Base-by-base conservation (phyloP, 768 basidiomycete genomes). In the Serendipita sp. region DNA sequence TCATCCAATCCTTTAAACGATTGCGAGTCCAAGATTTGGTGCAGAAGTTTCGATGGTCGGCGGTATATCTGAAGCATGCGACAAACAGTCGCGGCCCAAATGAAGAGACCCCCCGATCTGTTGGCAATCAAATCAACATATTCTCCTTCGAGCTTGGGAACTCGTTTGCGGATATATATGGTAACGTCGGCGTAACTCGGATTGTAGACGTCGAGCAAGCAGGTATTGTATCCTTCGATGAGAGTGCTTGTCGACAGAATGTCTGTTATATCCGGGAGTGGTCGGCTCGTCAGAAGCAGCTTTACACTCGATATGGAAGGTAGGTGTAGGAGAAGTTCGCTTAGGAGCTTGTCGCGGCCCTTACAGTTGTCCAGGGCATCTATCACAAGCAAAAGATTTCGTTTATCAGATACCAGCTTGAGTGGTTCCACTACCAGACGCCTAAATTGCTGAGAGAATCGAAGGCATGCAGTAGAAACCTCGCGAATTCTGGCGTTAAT, bases 311-410 rank as follows among this genome's bases (percentile, higher is more conserved):
- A 11, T n/a, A 60, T 60, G 16, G 16, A 24, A 32, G 56, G 56
- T 3, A 60, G 56, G 28, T 60, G 18, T 35, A 35, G 8, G 35
- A 60, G 56, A 35, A 60, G 28, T 10, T n/a, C 28, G 16, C 35
- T 60, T n/a, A 60, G 30, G 34, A 60, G 56, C 8, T 10, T n/a
- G 10, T n/a, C 28, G 16, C 56, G 56, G n/a, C 18, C 56, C 16
- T 60, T 30, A 18, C 56, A 60, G 35, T 34, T 24, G 30, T 60
- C 56, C 56, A 60, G 35, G 8, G 56, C 56, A 60, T 60, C 56
- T n/a, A 60, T 60, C 8, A 60, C 56, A 35, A 60, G 37, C 4
- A 60, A 10, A 11, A 60, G 28, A 5, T 18, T 32, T 5, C n/a
- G n/a, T 8, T 51, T 32, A n/a, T n/a, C 48, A 8, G 5, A 8